These are phyloP conservation scores for Hydnomerulius pinastri DNA, from an alignment of 768 basidiomycete species.

Conservation along the genomic window DNA sequence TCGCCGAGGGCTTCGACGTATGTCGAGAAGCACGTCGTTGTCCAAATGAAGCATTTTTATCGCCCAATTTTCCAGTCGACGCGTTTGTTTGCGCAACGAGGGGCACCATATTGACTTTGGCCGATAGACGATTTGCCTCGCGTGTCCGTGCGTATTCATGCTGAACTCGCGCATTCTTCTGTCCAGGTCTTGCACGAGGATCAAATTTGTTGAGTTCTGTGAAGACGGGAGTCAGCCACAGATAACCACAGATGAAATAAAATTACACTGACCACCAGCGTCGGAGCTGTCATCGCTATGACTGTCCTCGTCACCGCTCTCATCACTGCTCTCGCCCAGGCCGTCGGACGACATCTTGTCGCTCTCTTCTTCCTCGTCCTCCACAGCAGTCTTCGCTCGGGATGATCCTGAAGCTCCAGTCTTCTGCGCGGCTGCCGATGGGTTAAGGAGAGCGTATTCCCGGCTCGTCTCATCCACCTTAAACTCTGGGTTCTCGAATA, in stretches of 20 bases:
- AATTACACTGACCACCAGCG: constrained; percentile 48
- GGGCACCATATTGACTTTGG: constrained; percentile 66
- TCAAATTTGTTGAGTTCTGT: constrained; percentile 60
- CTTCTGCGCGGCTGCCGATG: constrained; percentile 70
- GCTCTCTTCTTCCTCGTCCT: constrained; percentile 88
- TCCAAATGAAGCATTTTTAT: constrained; percentile 68
- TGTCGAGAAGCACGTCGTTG: constrained; percentile 51
- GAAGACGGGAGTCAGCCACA: constrained; percentile 11
- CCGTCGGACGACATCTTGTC: constrained; percentile 66
- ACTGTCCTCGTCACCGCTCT: constrained; percentile 47
- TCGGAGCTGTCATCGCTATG: constrained; percentile 53
- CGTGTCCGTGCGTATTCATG: constrained; percentile 45
- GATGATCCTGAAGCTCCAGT: constrained; percentile 29
- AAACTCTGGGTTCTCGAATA: constrained; percentile 92
- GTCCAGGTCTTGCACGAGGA: constrained; percentile 49
- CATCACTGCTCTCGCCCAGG: constrained; percentile 43
- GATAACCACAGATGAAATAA: constrained; percentile 13
- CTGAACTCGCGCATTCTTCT: constrained; percentile 48
- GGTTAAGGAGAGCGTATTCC: constrained; percentile 93
- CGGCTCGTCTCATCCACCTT: constrained; percentile 85
- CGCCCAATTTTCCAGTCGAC: constrained; percentile 30
- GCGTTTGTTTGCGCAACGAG: constrained; percentile 47
- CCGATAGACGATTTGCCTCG: constrained; percentile 42
- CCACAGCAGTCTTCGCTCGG: constrained; percentile 74
- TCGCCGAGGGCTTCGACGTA: constrained; percentile 13